phyloP scores from a whole-genome alignment of 768 basidiomycete species.

The Lactarius tabidus region DNA sequence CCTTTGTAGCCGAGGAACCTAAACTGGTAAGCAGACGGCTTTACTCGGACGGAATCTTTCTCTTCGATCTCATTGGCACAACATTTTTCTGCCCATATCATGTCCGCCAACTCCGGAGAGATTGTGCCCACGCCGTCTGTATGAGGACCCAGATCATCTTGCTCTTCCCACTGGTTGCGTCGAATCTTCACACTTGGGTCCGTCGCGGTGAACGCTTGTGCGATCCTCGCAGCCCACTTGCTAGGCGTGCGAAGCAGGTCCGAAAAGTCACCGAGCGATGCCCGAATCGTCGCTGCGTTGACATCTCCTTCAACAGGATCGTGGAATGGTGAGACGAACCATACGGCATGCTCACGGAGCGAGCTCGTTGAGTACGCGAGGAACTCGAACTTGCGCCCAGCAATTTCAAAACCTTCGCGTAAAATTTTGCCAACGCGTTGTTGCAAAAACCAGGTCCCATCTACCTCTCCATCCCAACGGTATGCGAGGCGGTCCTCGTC shows the following conservation, averaged over 20 bases:
- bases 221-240: conserved; percentile 77
- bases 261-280: conserved; percentile 65
- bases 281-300: conserved; percentile 54
- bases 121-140: conserved; percentile 85
- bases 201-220: conserved; percentile 81
- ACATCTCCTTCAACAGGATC: conserved; percentile 43
- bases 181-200: conserved; percentile 63
- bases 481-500: conserved; percentile 78
- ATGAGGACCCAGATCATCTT: conserved; percentile 57
- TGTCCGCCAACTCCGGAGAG: conserved; percentile 51
- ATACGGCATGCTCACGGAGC: conserved; percentile 74
- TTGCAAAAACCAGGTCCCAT: conserved; percentile 52
- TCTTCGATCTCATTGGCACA: conserved; percentile 28
- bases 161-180: conserved; percentile 56
- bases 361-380: conserved; percentile 80
- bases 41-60: neutral
- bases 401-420: conserved; percentile 62
- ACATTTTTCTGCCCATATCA: conserved; percentile 58
- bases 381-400: conserved; percentile 70
- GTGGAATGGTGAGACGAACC: conserved; percentile 69
- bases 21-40: conserved; percentile 59
- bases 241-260: conserved; percentile 49
- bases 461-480: conserved; percentile 64
- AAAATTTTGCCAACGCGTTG: conserved; percentile 35
- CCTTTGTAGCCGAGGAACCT: conserved; percentile 81